These are phyloP conservation scores for Sarcodon aspratus DNA, from an alignment of 768 basidiomycete species.

Conservation along the genomic window DNA sequence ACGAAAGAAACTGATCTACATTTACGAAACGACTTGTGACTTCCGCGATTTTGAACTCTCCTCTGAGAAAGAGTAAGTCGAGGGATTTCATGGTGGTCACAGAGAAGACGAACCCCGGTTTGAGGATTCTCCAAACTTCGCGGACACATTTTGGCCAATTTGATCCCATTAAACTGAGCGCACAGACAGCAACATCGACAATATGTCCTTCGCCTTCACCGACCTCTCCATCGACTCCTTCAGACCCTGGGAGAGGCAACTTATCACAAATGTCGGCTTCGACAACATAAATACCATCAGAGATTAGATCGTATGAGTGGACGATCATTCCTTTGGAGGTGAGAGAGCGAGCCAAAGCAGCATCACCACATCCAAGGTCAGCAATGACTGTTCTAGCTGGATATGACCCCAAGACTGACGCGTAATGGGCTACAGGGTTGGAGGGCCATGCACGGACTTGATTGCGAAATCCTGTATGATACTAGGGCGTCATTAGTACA, in stretches of 20 bases:
- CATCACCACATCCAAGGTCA: constrained; percentile 95
- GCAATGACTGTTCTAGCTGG: constrained; percentile 65
- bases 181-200: constrained; percentile 87
- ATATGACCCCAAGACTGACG: constrained; percentile 49
- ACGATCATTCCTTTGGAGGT: constrained; percentile 57
- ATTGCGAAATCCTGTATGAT: constrained; percentile 84
- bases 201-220: constrained; percentile 55
- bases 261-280: constrained; percentile 82
- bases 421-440: constrained; percentile 84
- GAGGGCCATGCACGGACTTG: constrained; percentile 92
- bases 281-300: constrained; percentile 63
- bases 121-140: constrained; percentile 84
- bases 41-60: constrained; percentile 80
- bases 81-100: not conserved
- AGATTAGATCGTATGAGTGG: constrained; percentile 73
- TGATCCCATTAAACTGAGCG: constrained; percentile 91
- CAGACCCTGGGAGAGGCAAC: constrained; percentile 80
- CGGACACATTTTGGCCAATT: constrained; percentile 91
- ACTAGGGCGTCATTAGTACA: constrained; percentile 34
- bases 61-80: constrained; percentile 30
- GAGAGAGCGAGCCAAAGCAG: constrained; percentile 69
- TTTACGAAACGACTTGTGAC: constrained; percentile 76
- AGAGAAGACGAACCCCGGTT: constrained; percentile 48
- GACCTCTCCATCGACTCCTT: constrained; percentile 23
- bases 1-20: constrained; percentile 50